These are phyloP conservation scores for Keithomyces neogunnii DNA, from an alignment of 2,329 filamentous ascomycete species.

Conservation along the genomic window DNA sequence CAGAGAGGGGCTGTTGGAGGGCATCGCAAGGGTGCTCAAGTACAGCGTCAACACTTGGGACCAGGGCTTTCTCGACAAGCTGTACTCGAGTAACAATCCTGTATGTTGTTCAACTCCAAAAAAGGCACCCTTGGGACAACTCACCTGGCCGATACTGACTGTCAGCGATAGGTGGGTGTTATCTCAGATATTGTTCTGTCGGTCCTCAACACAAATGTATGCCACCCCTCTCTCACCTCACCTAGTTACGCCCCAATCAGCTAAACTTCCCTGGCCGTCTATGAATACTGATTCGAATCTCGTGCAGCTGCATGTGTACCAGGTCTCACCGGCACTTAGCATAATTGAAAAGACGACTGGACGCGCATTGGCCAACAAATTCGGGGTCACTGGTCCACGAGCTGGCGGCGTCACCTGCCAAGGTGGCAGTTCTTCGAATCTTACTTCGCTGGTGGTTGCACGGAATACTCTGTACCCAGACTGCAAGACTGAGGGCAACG, in stretches of 20 bases:
- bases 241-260: not conserved
- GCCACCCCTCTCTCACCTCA: slow-evolving; percentile 12
- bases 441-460: slow-evolving; percentile 77
- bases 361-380: slow-evolving; percentile 62
- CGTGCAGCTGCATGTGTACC: slow-evolving; percentile 71
- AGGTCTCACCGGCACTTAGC: slow-evolving; percentile 82
- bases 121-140: not conserved
- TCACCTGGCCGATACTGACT: slow-evolving; percentile 5
- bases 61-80: slow-evolving; percentile 91
- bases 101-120: slow-evolving; percentile 31
- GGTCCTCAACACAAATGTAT: slow-evolving; percentile 80
- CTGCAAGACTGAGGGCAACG: slow-evolving; percentile 67
- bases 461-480: slow-evolving; percentile 77
- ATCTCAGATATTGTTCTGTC: slow-evolving; percentile 78
- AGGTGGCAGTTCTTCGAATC: slow-evolving; percentile 78
- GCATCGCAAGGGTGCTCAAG: slow-evolving; percentile 61
- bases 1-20: slow-evolving; percentile 65
- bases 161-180: slow-evolving; percentile 57
- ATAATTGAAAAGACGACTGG: slow-evolving; percentile 81
- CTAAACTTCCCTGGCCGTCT: not conserved
- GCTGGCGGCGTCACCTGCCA: slow-evolving; percentile 69
- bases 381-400: slow-evolving; percentile 65
- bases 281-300: not conserved
- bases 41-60: slow-evolving; percentile 99
- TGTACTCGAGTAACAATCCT: slow-evolving; percentile 85